Base-by-base conservation (phyloP, 1,284 basidiomycete genomes). In the Singerocomus rubriflavus region DNA sequence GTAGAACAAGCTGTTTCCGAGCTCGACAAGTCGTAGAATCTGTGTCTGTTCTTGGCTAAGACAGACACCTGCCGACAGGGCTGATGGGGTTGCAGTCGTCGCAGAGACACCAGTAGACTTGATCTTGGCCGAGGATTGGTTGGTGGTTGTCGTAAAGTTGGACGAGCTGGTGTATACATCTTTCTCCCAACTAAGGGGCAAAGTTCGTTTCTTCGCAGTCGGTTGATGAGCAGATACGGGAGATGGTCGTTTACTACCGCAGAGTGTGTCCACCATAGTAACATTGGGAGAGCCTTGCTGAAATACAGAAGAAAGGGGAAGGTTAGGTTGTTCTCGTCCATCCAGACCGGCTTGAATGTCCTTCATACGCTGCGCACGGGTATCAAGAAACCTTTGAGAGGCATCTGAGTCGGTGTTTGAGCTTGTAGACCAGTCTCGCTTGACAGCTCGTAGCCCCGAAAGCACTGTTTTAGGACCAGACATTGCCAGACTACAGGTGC, bases 1-100 rank as follows among this genome's bases (percentile, higher is more conserved):
- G 71, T 98, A 99, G 65, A 99, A 99, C n/a, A 98, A 67, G 60
- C 84, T 96, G 48, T 85, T 72, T 3, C 82, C 83, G 13, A 80
- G 72, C 27, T 84, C 69, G 0, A 93, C 89, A 5, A 96, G 80
- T 53, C 80, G 77, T 52, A 96, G 71, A 39, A 98, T 91, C 56
- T 88, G 80, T 48, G 76, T 82, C 69, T 98, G 94, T 63, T 97
- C 93, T 50, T 79, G 71, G 64, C 91, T 94, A 51, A 98, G 74
- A 59, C 75, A 79, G 16, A 87, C 69, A 0, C 69, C 55, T 2
- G 78, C 71, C 7, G 76, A 59, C 52, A 77, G 80, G 12, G 64
- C 40, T 49, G 65, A 61, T 35, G 53, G 33, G 25, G 52, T 52
- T n/a, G 50, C 37, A 21, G 54, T 17, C 3, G 47, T 14, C 36